phyloP scores from a whole-genome alignment of 306 rosid genomes.

The Quercus agrifolia region DNA sequence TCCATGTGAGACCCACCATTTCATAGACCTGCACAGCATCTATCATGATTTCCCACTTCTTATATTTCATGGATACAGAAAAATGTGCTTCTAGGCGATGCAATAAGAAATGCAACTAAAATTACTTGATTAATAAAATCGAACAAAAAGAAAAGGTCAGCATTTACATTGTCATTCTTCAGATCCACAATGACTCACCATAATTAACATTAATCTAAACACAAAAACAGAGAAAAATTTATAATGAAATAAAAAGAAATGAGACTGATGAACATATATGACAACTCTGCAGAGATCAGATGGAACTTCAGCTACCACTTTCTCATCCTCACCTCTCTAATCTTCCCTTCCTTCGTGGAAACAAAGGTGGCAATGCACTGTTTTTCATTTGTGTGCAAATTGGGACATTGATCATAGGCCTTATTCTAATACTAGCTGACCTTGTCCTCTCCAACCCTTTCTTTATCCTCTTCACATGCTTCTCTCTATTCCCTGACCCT shows the following conservation, averaged over 20 bases:
- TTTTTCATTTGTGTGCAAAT: constrained; percentile 85
- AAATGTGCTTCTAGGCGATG: constrained; percentile 22
- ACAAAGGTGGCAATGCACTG: constrained; percentile 82
- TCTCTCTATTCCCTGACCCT: constrained; percentile 44
- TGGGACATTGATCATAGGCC: constrained; percentile 94
- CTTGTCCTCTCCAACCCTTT: constrained; percentile 89
- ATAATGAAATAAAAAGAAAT: constrained; percentile 21
- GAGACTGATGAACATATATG: constrained; percentile 38
- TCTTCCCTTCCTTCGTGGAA: constrained; percentile 83
- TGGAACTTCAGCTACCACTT: background rate
- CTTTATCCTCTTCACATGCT: constrained; percentile 69
- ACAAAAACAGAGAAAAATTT: constrained; percentile 29
- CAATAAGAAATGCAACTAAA: constrained; percentile 10
- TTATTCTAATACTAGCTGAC: constrained; percentile 84
- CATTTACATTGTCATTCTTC: constrained; percentile 70
- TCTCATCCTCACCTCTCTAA: constrained; percentile 51
- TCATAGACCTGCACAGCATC: constrained; percentile 34
- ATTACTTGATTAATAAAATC: constrained; percentile 20
- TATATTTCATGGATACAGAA: constrained; percentile 9
- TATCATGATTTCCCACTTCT: constrained; percentile 23
- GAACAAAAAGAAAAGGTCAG: constrained; percentile 61
- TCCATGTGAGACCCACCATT: constrained; percentile 46
- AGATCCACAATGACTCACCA: constrained; percentile 60
- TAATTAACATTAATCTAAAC: constrained; percentile 47
- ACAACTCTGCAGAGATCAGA: constrained; percentile 25